Percentiles rank a stretch among this genome's conserved stretches.
Conservation (phyloP, 2,329 filamentous ascomycete species). For the Xylaria multiplex region DNA sequence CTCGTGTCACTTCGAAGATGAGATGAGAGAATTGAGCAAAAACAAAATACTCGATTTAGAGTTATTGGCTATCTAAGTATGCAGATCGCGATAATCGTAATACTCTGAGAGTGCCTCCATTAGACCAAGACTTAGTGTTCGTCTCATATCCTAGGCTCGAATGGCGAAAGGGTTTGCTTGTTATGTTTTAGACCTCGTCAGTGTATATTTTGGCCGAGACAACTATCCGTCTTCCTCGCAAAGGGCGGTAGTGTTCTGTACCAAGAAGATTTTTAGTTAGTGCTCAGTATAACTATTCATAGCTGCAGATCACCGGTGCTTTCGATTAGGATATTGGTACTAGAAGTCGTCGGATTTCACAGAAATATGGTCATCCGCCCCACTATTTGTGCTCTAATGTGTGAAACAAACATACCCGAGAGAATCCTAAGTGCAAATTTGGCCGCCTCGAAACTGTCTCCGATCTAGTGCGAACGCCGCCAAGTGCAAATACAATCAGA, state of each 20-base stretch:
- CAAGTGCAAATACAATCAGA: conserved; percentile 9
- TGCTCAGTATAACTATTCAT: background rate
- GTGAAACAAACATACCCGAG: background rate
- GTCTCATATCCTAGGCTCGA: background rate
- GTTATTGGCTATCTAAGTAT: no score
- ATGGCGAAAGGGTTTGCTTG: background rate
- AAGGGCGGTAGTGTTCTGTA: background rate
- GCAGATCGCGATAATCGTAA: no score
- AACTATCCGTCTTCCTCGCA: background rate
- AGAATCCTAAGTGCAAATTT: background rate
- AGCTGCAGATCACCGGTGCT: no score
- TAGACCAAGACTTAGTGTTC: background rate
- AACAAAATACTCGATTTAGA: no score
- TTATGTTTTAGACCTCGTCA: no score
- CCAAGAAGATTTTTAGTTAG: background rate
- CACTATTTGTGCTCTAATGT: background rate
- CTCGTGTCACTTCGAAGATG: no score
- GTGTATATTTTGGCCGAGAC: no score
- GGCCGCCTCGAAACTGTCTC: background rate
- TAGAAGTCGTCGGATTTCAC: no score
- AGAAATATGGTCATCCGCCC: background rate
- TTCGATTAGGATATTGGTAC: background rate
- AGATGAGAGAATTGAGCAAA: no score
- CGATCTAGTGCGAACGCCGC: background rate
- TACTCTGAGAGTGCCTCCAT: background rate